Evolutionary conservation across 345 rosid species (phyloP).

Genomic region (Euphorbia pulcherrima): DNA sequence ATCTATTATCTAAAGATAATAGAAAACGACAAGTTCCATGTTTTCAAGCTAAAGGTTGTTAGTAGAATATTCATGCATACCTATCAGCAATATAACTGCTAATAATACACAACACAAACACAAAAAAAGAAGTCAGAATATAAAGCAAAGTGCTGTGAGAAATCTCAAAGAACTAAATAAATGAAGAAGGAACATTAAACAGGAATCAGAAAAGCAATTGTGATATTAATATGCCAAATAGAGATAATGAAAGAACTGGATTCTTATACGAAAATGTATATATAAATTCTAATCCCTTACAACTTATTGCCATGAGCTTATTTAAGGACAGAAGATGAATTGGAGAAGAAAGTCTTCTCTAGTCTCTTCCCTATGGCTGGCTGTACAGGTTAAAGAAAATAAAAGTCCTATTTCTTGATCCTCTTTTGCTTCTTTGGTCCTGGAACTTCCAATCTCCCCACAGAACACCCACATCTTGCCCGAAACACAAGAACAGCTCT

Average conservation of each 20-base stretch:
- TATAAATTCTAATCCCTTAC: constrained; percentile 37
- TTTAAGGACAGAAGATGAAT: constrained; percentile 43
- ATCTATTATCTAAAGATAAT: no score
- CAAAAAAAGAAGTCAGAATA: neutral
- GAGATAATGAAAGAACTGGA: constrained; percentile 29
- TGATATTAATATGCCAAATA: constrained; percentile 10
- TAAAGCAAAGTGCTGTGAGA: neutral
- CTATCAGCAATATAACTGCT: neutral
- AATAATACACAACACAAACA: no score
- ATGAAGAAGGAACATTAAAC: no score
- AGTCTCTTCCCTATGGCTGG: constrained; percentile 32
- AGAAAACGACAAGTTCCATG: no score
- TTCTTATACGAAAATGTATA: constrained; percentile 40
- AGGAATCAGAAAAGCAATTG: constrained; percentile 16
- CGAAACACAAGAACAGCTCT: constrained; percentile 64
- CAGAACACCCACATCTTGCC: constrained; percentile 55
- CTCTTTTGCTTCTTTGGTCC: constrained; percentile 75
- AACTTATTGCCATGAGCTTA: constrained; percentile 42
- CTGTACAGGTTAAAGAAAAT: constrained; percentile 24
- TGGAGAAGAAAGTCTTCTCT: constrained; percentile 35
- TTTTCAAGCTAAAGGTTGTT: neutral
- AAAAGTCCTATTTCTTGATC: constrained; percentile 60
- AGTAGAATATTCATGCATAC: neutral
- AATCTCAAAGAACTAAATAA: neutral
- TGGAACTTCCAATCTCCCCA: constrained; percentile 84